These are phyloP conservation scores for Phialocephala subalpina DNA, from an alignment of 2,329 filamentous ascomycete species.

Conservation along the genomic window DNA sequence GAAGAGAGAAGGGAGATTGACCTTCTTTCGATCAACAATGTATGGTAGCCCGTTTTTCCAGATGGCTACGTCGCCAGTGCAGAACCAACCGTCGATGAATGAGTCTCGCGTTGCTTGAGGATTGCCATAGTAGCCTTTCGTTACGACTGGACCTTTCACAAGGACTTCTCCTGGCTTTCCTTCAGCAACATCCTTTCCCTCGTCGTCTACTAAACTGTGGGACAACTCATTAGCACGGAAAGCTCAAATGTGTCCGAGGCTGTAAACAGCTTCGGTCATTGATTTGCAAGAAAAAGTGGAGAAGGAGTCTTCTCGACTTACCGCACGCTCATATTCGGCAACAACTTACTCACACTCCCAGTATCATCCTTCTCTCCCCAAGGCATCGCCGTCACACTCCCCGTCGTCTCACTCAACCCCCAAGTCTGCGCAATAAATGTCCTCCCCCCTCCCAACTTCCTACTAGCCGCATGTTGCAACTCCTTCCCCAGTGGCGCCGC, in stretches of 20 bases:
- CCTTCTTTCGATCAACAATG: slow-evolving; percentile 64
- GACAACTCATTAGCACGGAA: background rate
- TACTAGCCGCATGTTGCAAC: slow-evolving; percentile 57
- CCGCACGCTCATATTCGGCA: slow-evolving; percentile 27
- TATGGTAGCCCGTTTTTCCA: slow-evolving; percentile 56
- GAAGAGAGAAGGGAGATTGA: slow-evolving; percentile 71
- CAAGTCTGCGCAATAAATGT: slow-evolving; percentile 49
- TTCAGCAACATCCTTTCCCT: slow-evolving; percentile 30
- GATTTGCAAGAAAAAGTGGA: background rate
- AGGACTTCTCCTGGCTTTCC: slow-evolving; percentile 40
- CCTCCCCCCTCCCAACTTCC: slow-evolving; percentile 65
- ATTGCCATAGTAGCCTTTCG: slow-evolving; percentile 49
- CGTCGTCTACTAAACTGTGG: slow-evolving; percentile 31
- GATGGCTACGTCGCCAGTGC: slow-evolving; percentile 90
- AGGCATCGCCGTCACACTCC: slow-evolving; percentile 44
- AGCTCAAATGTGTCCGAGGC: background rate
- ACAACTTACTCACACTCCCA: slow-evolving; percentile 25
- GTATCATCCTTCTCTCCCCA: slow-evolving; percentile 29
- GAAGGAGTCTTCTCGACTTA: slow-evolving; percentile 1
- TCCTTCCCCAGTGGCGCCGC: slow-evolving; percentile 65
- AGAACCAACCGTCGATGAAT: slow-evolving; percentile 75
- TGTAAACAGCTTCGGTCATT: background rate
- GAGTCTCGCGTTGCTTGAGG: slow-evolving; percentile 42
- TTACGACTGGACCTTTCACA: slow-evolving; percentile 43
- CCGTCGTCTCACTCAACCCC: slow-evolving; percentile 46